Conservation (phyloP, 73 alveolate species). For the Stentor roeselii region DNA sequence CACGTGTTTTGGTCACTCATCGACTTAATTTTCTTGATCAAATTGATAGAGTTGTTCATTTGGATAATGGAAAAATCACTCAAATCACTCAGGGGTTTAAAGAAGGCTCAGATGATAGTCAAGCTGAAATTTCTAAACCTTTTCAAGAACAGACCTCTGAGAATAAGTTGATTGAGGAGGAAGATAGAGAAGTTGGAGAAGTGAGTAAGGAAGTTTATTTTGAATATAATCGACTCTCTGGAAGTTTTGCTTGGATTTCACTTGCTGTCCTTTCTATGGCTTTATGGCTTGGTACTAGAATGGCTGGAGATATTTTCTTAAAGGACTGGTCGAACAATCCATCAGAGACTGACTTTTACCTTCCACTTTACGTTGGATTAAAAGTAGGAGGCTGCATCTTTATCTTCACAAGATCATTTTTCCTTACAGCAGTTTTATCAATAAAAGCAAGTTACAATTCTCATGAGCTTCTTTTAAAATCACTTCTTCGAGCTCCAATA, state of each 20-base stretch:
- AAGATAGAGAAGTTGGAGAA: slow-evolving; percentile 51
- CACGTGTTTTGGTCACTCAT: slow-evolving; percentile 40
- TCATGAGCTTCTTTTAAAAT: slow-evolving; percentile 50
- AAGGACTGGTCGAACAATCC: background rate
- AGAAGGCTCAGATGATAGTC: background rate
- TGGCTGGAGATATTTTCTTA: slow-evolving; percentile 26
- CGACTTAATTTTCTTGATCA: slow-evolving; percentile 25
- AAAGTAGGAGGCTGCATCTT: slow-evolving; percentile 1
- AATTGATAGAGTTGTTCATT: slow-evolving; percentile 25
- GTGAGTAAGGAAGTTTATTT: slow-evolving; percentile 37
- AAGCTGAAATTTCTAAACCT: background rate
- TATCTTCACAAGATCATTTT: background rate
- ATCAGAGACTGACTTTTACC: background rate
- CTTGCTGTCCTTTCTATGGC: background rate
- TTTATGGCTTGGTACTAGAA: background rate
- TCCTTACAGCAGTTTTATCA: background rate
- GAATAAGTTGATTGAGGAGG: slow-evolving; percentile 29
- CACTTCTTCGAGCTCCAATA: slow-evolving; percentile 78
- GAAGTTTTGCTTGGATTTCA: slow-evolving; percentile 15
- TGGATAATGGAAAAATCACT: slow-evolving; percentile 22
- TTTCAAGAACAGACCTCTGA: background rate
- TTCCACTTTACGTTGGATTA: background rate
- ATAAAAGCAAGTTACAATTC: slow-evolving; percentile 29
- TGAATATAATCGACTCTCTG: slow-evolving; percentile 36
- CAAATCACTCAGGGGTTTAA: background rate